Base-by-base conservation (phyloP, 1,284 basidiomycete species). In the Hemileia vastatrix region DNA sequence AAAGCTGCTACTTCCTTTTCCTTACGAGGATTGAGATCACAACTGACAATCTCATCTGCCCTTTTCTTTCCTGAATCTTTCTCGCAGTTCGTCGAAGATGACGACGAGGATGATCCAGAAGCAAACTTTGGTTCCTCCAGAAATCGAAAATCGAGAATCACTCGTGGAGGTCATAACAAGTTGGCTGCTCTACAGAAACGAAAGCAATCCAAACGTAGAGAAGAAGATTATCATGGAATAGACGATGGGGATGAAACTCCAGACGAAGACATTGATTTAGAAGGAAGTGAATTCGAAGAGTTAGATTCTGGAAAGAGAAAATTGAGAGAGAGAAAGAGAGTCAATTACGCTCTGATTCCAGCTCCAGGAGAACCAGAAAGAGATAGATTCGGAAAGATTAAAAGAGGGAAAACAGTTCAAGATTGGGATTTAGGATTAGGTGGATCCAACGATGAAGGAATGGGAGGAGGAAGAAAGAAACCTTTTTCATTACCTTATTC, bases 311-410 rank as follows among this genome's bases (percentile, higher is more conserved):
- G n/a, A n/a, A n/a, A n/a, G n/a, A n/a, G n/a, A n/a, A n/a, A n/a
- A n/a, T n/a, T n/a, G n/a, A n/a, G n/a, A 68, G 52, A 70, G 72
- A 55, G 21, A 3, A 74, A 74, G 51, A 71, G 71, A 62, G 67
- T 74, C 66, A 72, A 74, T 64, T 74, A 74, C 54, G 68, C 70
- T 45, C 64, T 73, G 31, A 65, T 70, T 1, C 62, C 71, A n/a
- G 70, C 72, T 11, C 72, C 71, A 27, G 48, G 68, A 1, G 65
- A 66, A 32, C 70, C 71, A 11, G 61, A 63, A 32, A 65, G 70
- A 44, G 69, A 73, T 24, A 72, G 71, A 18, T 73, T 73, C 36
- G 72, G 72, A 23, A 31, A 24, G 18, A 31, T 19, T 40, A 57
- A 49, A 15, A 49, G 8, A 54, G 21, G 18, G 8, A 31, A 31